Base-by-base conservation (phyloP, 768 basidiomycete genomes). In the Pisolithus marmoratus region DNA sequence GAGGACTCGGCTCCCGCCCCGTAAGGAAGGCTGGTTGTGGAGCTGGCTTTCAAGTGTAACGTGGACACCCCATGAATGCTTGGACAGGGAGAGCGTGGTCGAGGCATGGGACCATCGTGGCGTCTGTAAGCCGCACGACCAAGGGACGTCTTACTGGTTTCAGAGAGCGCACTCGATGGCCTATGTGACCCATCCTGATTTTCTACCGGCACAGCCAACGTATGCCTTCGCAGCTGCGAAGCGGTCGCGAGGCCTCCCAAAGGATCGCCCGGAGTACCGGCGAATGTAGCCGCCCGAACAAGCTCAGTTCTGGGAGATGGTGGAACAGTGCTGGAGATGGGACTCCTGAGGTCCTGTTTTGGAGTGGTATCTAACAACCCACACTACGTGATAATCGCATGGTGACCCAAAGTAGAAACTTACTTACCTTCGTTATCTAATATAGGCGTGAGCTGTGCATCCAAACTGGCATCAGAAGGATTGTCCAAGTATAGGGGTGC, bases 81-180 rank as follows among this genome's bases (percentile, higher is more conserved):
- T 8, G 55, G 48, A 34, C 52, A 40, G 7, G 55, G 55, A 14
- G 55, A 56, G 22, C 44, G 55, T 26, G 56, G 56, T 19, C 56
- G 53, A 23, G 56, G 56, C 29, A 54, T 27, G 40, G 49, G 56
- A 24, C 56, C 56, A 41, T 57, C 56, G 29, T 57, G 56, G 19
- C 54, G 54, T 42, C 56, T 49, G 44, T 57, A 57, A 11, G 54
- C 42, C 22, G 50, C 43, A 41, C 56, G 53, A 22, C 54, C 56
- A 55, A 54, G 23, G 29, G 50, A 44, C 7, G 37, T 15, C 38
- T 46, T 52, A 38, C 46, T 47, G 29, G 46, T 42, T 26, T 48
- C 48, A 27, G 55, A 57, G 20, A 50, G 53, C 20, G 42, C 49
- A 9, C 53, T 54, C n/a, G 53, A 23, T 11, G 56, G 46, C 36